Conservation (phyloP, 2,329 filamentous ascomycete species). For the Sphaerulina vaccinii region DNA sequence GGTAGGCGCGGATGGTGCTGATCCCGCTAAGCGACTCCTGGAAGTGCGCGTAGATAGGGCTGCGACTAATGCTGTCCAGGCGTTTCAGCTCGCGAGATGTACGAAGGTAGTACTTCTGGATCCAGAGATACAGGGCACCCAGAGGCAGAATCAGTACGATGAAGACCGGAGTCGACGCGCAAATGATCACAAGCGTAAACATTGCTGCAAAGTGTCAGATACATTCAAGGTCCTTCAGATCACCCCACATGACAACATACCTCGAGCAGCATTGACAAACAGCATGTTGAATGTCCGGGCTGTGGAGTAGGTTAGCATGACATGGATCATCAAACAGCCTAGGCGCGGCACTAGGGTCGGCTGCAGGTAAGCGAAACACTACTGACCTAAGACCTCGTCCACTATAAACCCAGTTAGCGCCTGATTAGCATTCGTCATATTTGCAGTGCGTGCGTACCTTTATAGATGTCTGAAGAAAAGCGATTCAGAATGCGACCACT, state of each 20-base stretch:
- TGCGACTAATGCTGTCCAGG: constrained; percentile 89
- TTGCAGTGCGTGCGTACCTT: constrained; percentile 10
- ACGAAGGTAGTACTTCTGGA: constrained; percentile 94
- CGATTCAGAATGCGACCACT: constrained; percentile 94
- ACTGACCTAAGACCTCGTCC: constrained; percentile 58
- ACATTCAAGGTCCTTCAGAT: constrained; percentile 2
- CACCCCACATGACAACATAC: constrained; percentile 37
- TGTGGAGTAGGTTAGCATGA: constrained; percentile 11
- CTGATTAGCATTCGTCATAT: constrained; percentile 1
- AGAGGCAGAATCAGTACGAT: constrained; percentile 78
- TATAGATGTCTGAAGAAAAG: constrained; percentile 66
- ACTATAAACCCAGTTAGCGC: constrained; percentile 45
- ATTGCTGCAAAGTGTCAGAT: constrained; percentile 43
- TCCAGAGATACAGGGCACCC: constrained; percentile 78
- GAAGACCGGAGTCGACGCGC: constrained; percentile 76
- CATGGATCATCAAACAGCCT: constrained; percentile 3
- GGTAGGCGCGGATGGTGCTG: constrained; percentile 91
- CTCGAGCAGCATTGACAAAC: constrained; percentile 51
- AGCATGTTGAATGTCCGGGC: constrained; percentile 91
- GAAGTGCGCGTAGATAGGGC: constrained; percentile 97
- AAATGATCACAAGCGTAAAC: constrained; percentile 87
- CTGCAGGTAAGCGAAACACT: constrained; percentile 59
- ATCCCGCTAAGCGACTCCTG: constrained; percentile 94
- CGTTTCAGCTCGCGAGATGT: constrained; percentile 96
- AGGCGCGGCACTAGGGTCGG: constrained; percentile 12